Base-by-base conservation (phyloP, 495 filamentous ascomycete genomes). In the Evansstolkia leycettana region DNA sequence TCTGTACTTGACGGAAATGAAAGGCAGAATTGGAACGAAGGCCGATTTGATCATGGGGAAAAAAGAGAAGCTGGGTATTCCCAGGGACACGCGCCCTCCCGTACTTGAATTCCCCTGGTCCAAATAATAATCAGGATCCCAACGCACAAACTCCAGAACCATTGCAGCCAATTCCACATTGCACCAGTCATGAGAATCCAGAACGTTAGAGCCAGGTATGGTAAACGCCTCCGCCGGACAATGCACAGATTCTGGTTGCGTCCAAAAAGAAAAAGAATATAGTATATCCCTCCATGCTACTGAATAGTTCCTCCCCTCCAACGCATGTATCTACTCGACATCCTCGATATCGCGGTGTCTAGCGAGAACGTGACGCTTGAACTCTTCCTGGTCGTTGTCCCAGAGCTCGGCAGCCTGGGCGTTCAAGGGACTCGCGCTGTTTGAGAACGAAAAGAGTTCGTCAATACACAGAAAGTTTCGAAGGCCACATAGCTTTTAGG, bases 361-460 rank as follows among this genome's bases (percentile, higher is more conserved):
- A 2, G 70, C 70, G 10, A 81, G 62, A n/a, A 80, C 77, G 28
- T 72, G 63, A 36, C 73, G 73, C 72, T 93, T 85, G 70, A 85
- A 99, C 47, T 93, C 84, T 29, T 72, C 71, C 26, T 81, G 73
- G 57, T 96, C 72, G 39, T 79, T 83, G 47, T 95, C 90, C 92
- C 92, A 96, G 17, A 96, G 68, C 53, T 94, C 84, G 11, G 90
- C 90, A 15, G 90, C 90, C 58, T 96, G 86, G 42, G 85, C 90
- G 51, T 99, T 99, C 38, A 99, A 65, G 0, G 90, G 90, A 45
- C 84, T 92, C 40, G 90, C 76, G 55, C 90, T 98, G 45, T 38
- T 23, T n/a, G n/a, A n/a, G n/a, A 3, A 58, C 42, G 11, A 34
- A 5, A n/a, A 18, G 11, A 20, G 28, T 36, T 15, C n/a, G n/a